Conservation (phyloP, 176 grass and related monocot genomes). For the Saccharum spontaneum region DNA sequence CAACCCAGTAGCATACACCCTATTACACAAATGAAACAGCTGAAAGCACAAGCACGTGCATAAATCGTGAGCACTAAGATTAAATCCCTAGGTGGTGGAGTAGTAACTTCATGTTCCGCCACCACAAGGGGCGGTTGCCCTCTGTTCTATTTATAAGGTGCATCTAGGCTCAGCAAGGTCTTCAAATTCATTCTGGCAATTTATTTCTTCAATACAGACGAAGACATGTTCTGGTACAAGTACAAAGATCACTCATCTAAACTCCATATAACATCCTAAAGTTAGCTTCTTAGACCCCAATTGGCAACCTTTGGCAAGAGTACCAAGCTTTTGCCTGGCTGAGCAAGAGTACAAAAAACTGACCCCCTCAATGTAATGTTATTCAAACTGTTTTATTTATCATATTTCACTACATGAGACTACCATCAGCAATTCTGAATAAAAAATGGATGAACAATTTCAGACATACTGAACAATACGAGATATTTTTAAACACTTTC, state of each 20-base stretch:
- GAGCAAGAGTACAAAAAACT: background rate
- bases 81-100: background rate
- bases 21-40: background rate
- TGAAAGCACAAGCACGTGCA: background rate
- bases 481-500: background rate
- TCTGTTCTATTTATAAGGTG: background rate
- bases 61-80: background rate
- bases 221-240: background rate
- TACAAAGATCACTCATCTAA: background rate
- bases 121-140: background rate
- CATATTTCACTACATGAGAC: background rate
- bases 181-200: background rate
- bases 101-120: background rate
- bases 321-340: background rate
- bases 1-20: background rate
- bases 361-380: background rate
- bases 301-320: background rate
- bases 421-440: background rate
- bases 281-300: background rate
- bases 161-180: background rate
- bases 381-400: background rate
- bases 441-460: background rate
- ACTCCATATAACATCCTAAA: constrained; percentile 12
- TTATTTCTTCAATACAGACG: background rate
- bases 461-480: background rate